Conservation (phyloP, 352 stramenopile species). For the Elongisporangium prolatum region DNA sequence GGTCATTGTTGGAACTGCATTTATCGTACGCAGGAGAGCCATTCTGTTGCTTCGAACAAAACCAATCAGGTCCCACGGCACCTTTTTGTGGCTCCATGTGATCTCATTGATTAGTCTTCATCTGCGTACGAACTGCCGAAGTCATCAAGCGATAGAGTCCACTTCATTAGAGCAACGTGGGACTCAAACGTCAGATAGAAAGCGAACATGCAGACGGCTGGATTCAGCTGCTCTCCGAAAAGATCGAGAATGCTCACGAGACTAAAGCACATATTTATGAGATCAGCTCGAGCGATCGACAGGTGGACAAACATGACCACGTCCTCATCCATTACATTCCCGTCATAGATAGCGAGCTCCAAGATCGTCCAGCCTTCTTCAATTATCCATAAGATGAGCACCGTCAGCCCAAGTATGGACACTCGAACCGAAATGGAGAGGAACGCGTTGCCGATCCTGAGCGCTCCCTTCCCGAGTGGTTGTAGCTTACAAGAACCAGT, state of each 20-base stretch:
- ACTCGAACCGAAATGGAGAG: conserved; percentile 21
- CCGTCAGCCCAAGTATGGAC: conserved; percentile 9
- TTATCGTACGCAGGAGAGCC: background rate
- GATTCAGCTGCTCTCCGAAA: conserved; percentile 22
- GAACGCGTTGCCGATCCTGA: conserved; percentile 42
- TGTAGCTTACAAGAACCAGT: conserved; percentile 23
- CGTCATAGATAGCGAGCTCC: conserved; percentile 27
- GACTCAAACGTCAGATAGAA: conserved; percentile 12
- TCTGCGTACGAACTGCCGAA: background rate
- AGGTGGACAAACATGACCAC: conserved; percentile 17
- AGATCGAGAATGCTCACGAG: conserved; percentile 18
- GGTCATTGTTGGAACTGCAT: background rate
- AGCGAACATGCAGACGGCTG: conserved; percentile 19
- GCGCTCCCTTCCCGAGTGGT: conserved; percentile 22
- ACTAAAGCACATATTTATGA: conserved; percentile 20
- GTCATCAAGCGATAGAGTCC: background rate
- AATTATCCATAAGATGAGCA: conserved; percentile 26
- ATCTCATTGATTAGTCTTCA: background rate
- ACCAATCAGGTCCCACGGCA: background rate
- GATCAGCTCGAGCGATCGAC: conserved; percentile 25
- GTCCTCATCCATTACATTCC: conserved; percentile 9
- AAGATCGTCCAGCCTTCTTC: conserved; percentile 30
- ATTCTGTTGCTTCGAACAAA: background rate
- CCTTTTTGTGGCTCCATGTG: background rate
- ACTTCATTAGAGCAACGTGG: background rate